Evolutionary conservation across 495 filamentous ascomycete species (phyloP), one percentile per base, ranked within the genome.

Genomic region (Aspergillus asperescens): DNA sequence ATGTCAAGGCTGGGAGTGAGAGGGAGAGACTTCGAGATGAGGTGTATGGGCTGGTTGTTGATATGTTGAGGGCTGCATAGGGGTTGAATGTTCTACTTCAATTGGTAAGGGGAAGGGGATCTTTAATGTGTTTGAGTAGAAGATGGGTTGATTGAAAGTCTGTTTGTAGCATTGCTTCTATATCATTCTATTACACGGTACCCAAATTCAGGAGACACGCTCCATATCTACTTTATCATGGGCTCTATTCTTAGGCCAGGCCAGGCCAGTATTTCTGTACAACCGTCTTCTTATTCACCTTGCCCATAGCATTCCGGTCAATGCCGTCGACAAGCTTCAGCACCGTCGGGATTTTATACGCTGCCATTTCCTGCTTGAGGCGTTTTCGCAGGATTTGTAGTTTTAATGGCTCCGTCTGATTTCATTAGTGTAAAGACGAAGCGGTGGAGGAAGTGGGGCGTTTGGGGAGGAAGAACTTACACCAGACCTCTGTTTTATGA

Each of bases 291-390:
- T 76, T 76, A 53, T 76, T 73, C 19, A 76, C 69, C 47, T 76
- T 76, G 40, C 72, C 72, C 72, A 76, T 76, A 5, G 72, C 71
- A 55, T 76, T 76, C 52, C 73, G 77, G 46, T 71, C 73, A 29
- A 74, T 79, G 15, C 47, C 59, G 24, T 73, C 69, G 5, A 78
- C 77, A 7, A 65, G 63, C 58, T 70, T 72, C 46, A 75, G 35
- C 7, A 75, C 66, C 0, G 69, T 68, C 13, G 72, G 74, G 20
- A 75, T 74, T 54, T 76, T 78, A 41, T 76, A 79, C 18, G 76
- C 66, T 0, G 71, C 72, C 65, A 74, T 71, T 48, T 74, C 69
- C 8, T 62, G 62, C 58, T 72, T 74, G 18, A 76, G 61, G 7
- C 63, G 55, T 2, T 65, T 50, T 4, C 72, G 69, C 5, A 76